Evolutionary conservation across 352 stramenopile species (phyloP).

Genomic region (Globisporangium sylvaticum): DNA sequence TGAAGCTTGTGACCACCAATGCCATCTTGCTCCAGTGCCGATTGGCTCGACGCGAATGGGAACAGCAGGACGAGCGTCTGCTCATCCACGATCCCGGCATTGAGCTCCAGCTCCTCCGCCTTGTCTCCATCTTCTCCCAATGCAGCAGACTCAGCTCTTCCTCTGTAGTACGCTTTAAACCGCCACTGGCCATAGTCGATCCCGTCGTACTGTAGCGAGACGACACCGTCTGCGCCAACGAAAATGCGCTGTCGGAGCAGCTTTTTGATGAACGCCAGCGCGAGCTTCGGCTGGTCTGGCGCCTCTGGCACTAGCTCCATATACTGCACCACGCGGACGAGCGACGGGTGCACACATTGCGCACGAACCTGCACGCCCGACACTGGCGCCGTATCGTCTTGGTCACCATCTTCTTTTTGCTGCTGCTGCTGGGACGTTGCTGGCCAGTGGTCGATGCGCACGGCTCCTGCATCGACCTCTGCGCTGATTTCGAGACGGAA

Average conservation of each 20-base stretch:
- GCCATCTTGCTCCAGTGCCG: background rate
- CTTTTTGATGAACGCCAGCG: constrained; percentile 49
- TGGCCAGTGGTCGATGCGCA: constrained; percentile 54
- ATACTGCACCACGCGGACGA: constrained; percentile 43
- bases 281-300: constrained; percentile 34
- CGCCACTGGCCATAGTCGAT: constrained; percentile 60
- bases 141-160: background rate
- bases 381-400: background rate
- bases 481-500: constrained; percentile 41
- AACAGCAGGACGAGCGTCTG: constrained; percentile 61
- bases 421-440: background rate
- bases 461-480: constrained; percentile 2
- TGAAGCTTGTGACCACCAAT: constrained; percentile 7
- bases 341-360: constrained; percentile 21
- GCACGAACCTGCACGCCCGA: constrained; percentile 13
- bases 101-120: constrained; percentile 4
- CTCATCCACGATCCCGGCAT: constrained; percentile 47
- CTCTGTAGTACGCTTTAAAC: constrained; percentile 46
- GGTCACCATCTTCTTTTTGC: background rate
- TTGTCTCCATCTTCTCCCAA: background rate
- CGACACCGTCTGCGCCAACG: constrained; percentile 16
- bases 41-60: constrained; percentile 27
- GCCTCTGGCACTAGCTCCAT: constrained; percentile 37
- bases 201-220: constrained; percentile 43
- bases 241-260: constrained; percentile 46